phyloP scores from a whole-genome alignment of 768 basidiomycete genomes.

The Podaxis sp. region DNA sequence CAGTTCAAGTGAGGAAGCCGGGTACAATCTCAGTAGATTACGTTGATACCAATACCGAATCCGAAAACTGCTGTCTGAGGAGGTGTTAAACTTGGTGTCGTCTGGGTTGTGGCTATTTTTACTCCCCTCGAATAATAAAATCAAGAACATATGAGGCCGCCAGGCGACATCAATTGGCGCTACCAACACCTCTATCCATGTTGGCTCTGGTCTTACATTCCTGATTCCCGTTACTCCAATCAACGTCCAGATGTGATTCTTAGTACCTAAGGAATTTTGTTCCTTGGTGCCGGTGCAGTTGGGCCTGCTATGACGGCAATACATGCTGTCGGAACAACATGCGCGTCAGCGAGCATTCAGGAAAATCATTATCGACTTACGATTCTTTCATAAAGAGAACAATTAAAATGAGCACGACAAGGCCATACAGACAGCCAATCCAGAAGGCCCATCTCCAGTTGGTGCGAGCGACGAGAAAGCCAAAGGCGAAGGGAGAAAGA shows the following conservation, averaged over 20 bases:
- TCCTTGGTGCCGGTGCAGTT: slow-evolving; percentile 37
- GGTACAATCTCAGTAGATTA: slow-evolving; percentile 21
- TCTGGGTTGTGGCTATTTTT: not conserved
- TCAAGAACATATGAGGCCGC: slow-evolving; percentile 62
- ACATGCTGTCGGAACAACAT: slow-evolving; percentile 40
- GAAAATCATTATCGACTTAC: slow-evolving; percentile 32
- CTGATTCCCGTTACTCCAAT: slow-evolving; percentile 60
- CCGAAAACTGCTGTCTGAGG: slow-evolving; percentile 56
- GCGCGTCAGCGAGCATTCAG: not conserved
- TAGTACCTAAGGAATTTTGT: slow-evolving; percentile 38
- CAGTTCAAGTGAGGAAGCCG: not conserved
- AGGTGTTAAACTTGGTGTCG: not conserved
- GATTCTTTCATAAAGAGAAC: slow-evolving; percentile 66
- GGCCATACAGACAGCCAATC: slow-evolving; percentile 61
- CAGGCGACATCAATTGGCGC: slow-evolving; percentile 54
- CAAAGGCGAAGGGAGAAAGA: slow-evolving; percentile 64
- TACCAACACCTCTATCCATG: slow-evolving; percentile 46
- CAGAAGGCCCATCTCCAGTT: slow-evolving; percentile 69
- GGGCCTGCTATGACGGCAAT: slow-evolving; percentile 41
- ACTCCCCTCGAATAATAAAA: slow-evolving; percentile 53
- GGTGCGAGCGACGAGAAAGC: slow-evolving; percentile 63
- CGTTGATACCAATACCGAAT: slow-evolving; percentile 64
- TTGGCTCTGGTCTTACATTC: slow-evolving; percentile 56
- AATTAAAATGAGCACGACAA: slow-evolving; percentile 58
- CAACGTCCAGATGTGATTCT: slow-evolving; percentile 56